Percentiles rank a stretch among this genome's conserved stretches.
phyloP scores from a whole-genome alignment of 441 rosid species.

The Brassica balearica region DNA sequence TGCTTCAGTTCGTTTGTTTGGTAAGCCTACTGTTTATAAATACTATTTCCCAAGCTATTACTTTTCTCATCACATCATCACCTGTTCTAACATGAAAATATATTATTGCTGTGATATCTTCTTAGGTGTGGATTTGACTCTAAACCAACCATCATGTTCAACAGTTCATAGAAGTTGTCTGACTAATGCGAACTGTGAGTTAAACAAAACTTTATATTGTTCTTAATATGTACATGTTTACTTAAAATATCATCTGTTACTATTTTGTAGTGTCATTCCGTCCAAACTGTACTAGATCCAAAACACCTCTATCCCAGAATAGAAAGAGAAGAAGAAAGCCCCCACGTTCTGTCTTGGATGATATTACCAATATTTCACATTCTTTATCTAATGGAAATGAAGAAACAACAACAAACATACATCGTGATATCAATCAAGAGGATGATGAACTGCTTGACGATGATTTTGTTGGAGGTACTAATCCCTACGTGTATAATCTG shows the following conservation, averaged over 20 bases:
- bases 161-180: background rate
- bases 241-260: background rate
- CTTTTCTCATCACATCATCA: no score
- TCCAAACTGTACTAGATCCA: background rate
- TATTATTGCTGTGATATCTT: no score
- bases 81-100: background rate
- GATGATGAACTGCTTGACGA: background rate
- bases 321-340: background rate
- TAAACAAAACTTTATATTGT: no score
- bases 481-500: background rate
- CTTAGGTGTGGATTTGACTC: background rate
- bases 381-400: no score
- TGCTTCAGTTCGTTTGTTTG: background rate
- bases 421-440: no score
- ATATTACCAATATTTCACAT: no score
- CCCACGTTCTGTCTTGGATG: no score
- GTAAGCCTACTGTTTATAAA: background rate
- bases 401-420: no score
- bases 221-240: no score
- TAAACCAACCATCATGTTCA: background rate
- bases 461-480: background rate
- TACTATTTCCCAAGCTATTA: no score
- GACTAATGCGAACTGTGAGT: background rate
- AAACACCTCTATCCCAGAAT: background rate
- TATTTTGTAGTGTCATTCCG: background rate